Base-by-base conservation (phyloP, 257 asterid species). In the Fraxinus excelsior region DNA sequence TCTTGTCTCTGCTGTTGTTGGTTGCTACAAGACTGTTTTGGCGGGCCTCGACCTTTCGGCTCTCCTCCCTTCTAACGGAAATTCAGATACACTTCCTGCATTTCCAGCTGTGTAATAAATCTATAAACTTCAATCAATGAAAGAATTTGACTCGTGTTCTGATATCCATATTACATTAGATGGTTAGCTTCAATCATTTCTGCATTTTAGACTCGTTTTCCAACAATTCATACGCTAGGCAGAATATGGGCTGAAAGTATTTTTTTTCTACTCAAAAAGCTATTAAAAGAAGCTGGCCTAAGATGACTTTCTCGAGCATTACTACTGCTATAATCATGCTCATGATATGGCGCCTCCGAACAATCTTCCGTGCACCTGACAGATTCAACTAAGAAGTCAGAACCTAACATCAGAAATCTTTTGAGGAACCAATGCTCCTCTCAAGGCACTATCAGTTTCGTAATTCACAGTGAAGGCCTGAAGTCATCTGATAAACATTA, bases 1-100 rank as follows among this genome's bases (percentile, higher is more conserved):
- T 72, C 66, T 7, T 72, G 44, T 49, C 76, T 72, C 44, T 42
- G 76, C 66, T 46, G 76, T 19, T 72, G 76, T 31, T 26, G 67
- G 76, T n/a, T 72, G 66, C 44, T 28, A 51, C 10, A 32, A 42
- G 56, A 53, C 42, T 72, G 66, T 72, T 72, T 72, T 35, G 75
- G 75, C 1, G 14, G 65, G 4, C 75, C 65, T 42, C 40, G 56
- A 4, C 65, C 35, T 72, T 72, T 72, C 25, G 66, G 75, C 4
- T 42, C 65, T 21, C 37, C 58, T 46, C 75, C 25, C 26, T n/a
- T 42, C 65, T 71, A 18, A 44, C 5, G 18, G 73, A n/a, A 69
- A 37, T 44, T 14, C 5, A 69, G 51, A 26, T 14, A 38, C 35
- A 4, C 16, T 69, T 32, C 42, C 73, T 69, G 53, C 53, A n/a